These are phyloP conservation scores for Colletotrichum liriopes DNA, from an alignment of 2,329 filamentous ascomycete genomes.

Conservation along the genomic window DNA sequence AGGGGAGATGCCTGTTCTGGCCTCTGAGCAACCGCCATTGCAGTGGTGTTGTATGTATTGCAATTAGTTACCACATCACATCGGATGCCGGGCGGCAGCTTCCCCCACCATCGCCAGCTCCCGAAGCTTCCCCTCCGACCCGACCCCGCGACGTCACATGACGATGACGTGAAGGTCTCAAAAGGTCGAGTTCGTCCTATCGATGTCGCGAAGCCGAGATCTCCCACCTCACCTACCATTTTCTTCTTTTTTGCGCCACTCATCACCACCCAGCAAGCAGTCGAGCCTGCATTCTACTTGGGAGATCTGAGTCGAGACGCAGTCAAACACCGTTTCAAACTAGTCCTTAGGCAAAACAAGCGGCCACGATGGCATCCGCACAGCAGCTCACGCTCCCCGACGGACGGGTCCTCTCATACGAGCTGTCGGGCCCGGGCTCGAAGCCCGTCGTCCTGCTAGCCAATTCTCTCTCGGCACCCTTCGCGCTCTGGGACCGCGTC, in stretches of 20 bases:
- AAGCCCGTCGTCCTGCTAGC: slow-evolving; percentile 56
- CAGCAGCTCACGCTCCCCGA: slow-evolving; percentile 47
- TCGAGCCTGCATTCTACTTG: too few relatives aligned
- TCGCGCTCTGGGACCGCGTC: slow-evolving; percentile 58
- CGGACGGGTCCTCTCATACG: slow-evolving; percentile 50
- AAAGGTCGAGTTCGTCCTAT: neutral
- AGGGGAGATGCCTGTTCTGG: too few relatives aligned
- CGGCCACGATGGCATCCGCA: slow-evolving; percentile 44
- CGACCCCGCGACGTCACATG: slow-evolving; percentile 42
- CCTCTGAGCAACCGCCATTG: too few relatives aligned
- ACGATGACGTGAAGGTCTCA: slow-evolving; percentile 37
- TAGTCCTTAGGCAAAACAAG: slow-evolving; percentile 47
- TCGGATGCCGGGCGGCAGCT: slow-evolving; percentile 15
- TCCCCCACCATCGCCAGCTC: slow-evolving; percentile 22
- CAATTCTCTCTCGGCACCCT: slow-evolving; percentile 57
- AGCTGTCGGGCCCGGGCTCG: slow-evolving; percentile 47
- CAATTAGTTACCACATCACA: neutral
- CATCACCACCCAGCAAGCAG: neutral
- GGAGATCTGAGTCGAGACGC: neutral
- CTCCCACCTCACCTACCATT: neutral
- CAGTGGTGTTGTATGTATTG: too few relatives aligned
- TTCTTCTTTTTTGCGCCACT: neutral
- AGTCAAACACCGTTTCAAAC: neutral
- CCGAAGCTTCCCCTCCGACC: slow-evolving; percentile 28
- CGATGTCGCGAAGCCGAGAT: neutral